phyloP scores from a whole-genome alignment of 2,329 filamentous ascomycete species.

The Myriosclerotinia duriaeana region DNA sequence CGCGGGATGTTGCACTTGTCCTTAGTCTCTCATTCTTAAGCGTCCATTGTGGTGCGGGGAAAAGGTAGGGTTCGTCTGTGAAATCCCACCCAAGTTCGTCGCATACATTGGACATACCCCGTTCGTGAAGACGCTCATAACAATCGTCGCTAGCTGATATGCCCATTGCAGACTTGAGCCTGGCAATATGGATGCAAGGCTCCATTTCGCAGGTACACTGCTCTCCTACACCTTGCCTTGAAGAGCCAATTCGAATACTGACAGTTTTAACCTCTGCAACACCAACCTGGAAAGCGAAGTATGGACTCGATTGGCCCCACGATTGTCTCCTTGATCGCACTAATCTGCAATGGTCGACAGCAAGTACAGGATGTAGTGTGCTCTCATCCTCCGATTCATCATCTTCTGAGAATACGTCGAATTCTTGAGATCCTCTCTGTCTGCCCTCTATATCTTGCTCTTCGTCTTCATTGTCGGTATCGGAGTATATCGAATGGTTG shows the following conservation, averaged over 20 bases:
- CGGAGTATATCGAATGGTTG: not conserved
- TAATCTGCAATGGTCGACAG: conserved; percentile 28
- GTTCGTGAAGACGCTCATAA: conserved; percentile 33
- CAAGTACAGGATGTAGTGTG: conserved; percentile 35
- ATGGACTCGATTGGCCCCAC: conserved; percentile 1
- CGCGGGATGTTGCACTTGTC: conserved; percentile 4
- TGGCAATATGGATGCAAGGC: conserved; percentile 31
- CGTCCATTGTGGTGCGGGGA: conserved; percentile 32
- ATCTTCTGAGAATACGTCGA: conserved; percentile 12
- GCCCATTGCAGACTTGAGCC: conserved; percentile 20
- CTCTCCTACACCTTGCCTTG: conserved; percentile 25
- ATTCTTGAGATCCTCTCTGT: conserved; percentile 16
- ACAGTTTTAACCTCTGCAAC: conserved; percentile 34
- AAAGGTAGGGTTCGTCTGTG: conserved; percentile 30
- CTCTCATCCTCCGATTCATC: conserved; percentile 19
- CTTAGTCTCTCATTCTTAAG: conserved; percentile 31
- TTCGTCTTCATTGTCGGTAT: conserved; percentile 17
- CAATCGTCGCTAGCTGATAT: conserved; percentile 19
- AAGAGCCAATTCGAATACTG: conserved; percentile 34
- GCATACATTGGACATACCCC: conserved; percentile 35
- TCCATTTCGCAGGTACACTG: conserved; percentile 31
- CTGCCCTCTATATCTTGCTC: conserved; percentile 12
- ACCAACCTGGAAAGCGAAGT: conserved; percentile 38
- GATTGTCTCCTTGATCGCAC: conserved; percentile 14
- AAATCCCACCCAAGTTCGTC: conserved; percentile 36